Percentiles rank a stretch among this genome's conserved stretches.
Evolutionary conservation across 331 rosid genomes (phyloP).

Genomic region (Spiraea crenata): DNA sequence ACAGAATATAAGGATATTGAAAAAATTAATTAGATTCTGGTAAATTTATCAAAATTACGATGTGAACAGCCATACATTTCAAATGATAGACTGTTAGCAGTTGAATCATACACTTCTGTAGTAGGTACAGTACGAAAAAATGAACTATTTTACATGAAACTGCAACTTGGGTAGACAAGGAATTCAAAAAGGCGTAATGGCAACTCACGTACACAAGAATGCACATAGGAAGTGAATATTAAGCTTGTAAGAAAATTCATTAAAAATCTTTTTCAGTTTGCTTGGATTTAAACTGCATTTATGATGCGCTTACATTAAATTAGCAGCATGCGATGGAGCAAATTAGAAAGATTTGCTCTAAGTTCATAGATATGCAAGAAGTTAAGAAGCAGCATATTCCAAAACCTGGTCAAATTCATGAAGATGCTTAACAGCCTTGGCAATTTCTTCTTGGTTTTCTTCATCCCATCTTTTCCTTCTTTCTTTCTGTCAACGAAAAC

Average conservation of each 20-base stretch:
- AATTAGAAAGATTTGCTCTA: constrained; percentile 2
- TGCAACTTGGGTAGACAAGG: no score
- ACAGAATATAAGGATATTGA: constrained; percentile 16
- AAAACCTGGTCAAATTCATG: constrained; percentile 84
- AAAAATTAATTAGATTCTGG: not conserved
- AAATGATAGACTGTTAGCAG: not conserved
- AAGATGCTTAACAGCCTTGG: constrained; percentile 67
- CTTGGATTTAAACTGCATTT: not conserved
- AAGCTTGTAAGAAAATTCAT: not conserved
- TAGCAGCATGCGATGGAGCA: not conserved
- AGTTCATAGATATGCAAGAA: constrained; percentile 18
- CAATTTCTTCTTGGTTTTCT: constrained; percentile 81
- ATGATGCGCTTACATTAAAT: not conserved
- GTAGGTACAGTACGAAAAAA: not conserved
- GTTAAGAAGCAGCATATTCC: constrained; percentile 25
- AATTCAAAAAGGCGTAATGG: not conserved
- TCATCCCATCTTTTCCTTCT: constrained; percentile 86
- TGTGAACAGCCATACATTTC: not conserved
- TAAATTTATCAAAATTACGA: not conserved
- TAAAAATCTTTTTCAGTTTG: not conserved
- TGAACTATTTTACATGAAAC: not conserved
- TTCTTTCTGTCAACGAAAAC: constrained; percentile 52
- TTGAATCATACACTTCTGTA: constrained; percentile 1
- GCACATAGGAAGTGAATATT: not conserved
- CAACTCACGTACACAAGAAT: not conserved